Percentiles rank a stretch among this genome's conserved stretches.
Evolutionary conservation across 225 moss, liverwort and hornwort species (phyloP).

Genomic region (Physcomitrellopsis africana): DNA sequence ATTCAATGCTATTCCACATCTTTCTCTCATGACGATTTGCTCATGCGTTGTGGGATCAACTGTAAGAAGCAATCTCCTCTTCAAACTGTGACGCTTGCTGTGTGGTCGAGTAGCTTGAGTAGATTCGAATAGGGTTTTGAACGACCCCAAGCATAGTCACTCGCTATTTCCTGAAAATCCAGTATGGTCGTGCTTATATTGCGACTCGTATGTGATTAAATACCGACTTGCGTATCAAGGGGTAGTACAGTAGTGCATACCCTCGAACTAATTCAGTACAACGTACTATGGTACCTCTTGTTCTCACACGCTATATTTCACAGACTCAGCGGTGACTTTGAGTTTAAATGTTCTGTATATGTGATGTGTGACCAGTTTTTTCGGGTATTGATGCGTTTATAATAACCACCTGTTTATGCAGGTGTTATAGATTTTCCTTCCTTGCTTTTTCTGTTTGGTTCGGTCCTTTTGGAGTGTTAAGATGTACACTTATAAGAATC

Average conservation of each 20-base stretch:
- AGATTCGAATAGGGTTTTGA: constrained; percentile 10
- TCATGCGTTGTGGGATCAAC: constrained; percentile 18
- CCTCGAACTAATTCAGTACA: too few relatives aligned
- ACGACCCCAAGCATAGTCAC: constrained; percentile 8
- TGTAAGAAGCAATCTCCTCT: constrained; percentile 8
- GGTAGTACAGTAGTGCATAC: not conserved
- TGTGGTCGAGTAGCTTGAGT: constrained; percentile 19
- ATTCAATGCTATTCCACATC: not conserved
- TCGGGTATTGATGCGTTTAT: not conserved
- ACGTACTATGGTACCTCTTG: not conserved
- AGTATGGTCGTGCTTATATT: constrained; percentile 6
- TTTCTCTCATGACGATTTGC: constrained; percentile 7
- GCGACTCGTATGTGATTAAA: not conserved
- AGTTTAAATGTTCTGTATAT: constrained; percentile 4
- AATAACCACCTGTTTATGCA: not conserved
- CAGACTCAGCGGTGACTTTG: not conserved
- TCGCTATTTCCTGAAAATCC: constrained; percentile 3
- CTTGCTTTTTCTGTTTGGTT: not conserved
- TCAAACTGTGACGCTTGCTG: not conserved
- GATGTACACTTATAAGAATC: not conserved
- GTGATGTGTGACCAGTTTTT: not conserved
- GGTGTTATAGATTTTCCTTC: not conserved
- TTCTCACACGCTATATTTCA: not conserved
- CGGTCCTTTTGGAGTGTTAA: not conserved
- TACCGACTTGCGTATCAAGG: constrained; percentile 4